Evolutionary conservation across 768 basidiomycete genomes (phyloP).

Genomic region (Hemileccinum impolitum): DNA sequence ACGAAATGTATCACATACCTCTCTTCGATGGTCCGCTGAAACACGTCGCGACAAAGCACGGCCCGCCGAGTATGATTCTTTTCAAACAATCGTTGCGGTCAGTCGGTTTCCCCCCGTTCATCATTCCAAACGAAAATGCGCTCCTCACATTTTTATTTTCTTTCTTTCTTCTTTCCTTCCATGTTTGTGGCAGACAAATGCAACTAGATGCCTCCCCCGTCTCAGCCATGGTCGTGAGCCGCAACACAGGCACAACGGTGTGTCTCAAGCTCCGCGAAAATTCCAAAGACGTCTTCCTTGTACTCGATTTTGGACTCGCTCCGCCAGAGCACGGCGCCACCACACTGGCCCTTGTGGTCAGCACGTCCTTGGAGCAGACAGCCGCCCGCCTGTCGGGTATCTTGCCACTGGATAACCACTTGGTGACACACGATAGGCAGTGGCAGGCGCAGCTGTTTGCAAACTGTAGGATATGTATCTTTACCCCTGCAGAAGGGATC

Average conservation of each 20-base stretch:
- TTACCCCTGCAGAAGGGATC: slow-evolving; percentile 35
- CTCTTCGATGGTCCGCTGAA: slow-evolving; percentile 43
- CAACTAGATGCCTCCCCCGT: slow-evolving; percentile 11
- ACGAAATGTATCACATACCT: slow-evolving; percentile 46
- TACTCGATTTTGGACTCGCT: slow-evolving; percentile 61
- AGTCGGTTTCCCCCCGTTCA: slow-evolving; percentile 4
- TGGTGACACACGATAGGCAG: slow-evolving; percentile 43
- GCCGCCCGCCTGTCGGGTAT: slow-evolving; percentile 46
- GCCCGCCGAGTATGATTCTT: slow-evolving; percentile 32
- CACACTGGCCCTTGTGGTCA: slow-evolving; percentile 53
- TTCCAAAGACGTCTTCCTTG: slow-evolving; percentile 41
- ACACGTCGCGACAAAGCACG: slow-evolving; percentile 35
- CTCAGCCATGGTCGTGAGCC: slow-evolving; percentile 50
- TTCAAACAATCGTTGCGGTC: slow-evolving; percentile 32
- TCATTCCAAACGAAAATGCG: background rate
- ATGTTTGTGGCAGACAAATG: slow-evolving; percentile 21
- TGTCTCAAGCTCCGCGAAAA: slow-evolving; percentile 38
- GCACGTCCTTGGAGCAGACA: slow-evolving; percentile 41
- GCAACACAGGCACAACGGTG: slow-evolving; percentile 56
- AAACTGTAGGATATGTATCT: slow-evolving; percentile 56
- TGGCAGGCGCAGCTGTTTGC: slow-evolving; percentile 64
- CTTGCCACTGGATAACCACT: slow-evolving; percentile 42
- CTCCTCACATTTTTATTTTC: background rate
- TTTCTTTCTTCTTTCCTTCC: background rate
- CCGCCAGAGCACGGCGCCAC: slow-evolving; percentile 36